Percentiles rank a stretch among this genome's conserved stretches.
These are phyloP conservation scores for Coemansia sp. DNA, from an alignment of 192 early-diverging fungal species.

Conservation along the genomic window DNA sequence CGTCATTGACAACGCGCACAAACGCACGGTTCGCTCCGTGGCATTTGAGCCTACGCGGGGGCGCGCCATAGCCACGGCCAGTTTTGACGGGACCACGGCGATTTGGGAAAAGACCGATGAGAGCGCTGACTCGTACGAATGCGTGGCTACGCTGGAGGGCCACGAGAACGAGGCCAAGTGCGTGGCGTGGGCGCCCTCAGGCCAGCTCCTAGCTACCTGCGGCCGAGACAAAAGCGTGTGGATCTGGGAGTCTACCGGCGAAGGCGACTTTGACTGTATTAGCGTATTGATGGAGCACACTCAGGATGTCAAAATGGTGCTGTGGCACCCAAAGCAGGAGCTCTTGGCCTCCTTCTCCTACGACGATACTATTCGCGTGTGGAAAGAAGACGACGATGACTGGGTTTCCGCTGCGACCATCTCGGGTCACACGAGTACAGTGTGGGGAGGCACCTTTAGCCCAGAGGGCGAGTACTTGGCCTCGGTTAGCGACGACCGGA, in stretches of 20 bases:
- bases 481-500: slow-evolving; percentile 86
- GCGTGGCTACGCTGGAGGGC: slow-evolving; percentile 91
- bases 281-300: slow-evolving; percentile 93
- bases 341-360: slow-evolving; percentile 85
- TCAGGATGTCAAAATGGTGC: slow-evolving; percentile 94
- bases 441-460: slow-evolving; percentile 92
- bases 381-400: slow-evolving; percentile 94
- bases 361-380: slow-evolving; percentile 92
- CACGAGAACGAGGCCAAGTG: slow-evolving; percentile 98
- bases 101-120: slow-evolving; percentile 82
- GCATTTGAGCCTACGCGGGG: slow-evolving; percentile 75
- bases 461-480: slow-evolving; percentile 60
- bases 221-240: slow-evolving; percentile 96
- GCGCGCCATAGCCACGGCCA: slow-evolving; percentile 74
- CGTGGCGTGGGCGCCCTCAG: slow-evolving; percentile 82
- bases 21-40: slow-evolving; percentile 86
- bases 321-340: slow-evolving; percentile 87
- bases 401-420: slow-evolving; percentile 91
- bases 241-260: slow-evolving; percentile 88
- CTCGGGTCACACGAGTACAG: slow-evolving; percentile 82
- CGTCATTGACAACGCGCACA: slow-evolving; percentile 81
- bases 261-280: slow-evolving; percentile 95
- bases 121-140: slow-evolving; percentile 66
- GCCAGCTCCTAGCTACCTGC: slow-evolving; percentile 87
- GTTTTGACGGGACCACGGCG: slow-evolving; percentile 90